These are phyloP conservation scores for Tuber aestivum DNA, from an alignment of 495 filamentous ascomycete genomes.

Conservation along the genomic window DNA sequence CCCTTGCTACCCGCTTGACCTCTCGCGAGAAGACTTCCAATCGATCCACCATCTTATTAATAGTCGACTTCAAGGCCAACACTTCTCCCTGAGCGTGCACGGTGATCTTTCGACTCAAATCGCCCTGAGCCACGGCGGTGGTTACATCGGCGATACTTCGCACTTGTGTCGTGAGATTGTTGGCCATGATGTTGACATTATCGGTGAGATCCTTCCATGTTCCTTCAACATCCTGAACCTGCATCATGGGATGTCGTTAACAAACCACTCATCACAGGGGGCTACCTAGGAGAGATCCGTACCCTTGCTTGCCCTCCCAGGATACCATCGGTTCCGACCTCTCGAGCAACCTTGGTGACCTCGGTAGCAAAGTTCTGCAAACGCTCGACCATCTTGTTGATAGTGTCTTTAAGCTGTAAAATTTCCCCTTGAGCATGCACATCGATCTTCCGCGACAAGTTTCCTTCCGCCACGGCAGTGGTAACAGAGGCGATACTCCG, in stretches of 20 bases:
- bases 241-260: conserved; percentile 8
- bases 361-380: conserved; percentile 96
- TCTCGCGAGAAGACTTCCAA: conserved; percentile 95
- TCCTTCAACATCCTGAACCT: conserved; percentile 95
- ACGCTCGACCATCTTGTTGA: conserved; percentile 98
- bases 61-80: conserved; percentile 86
- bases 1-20: conserved; percentile 90
- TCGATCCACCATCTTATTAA: conserved; percentile 98
- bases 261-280: background rate
- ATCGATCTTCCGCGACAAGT: conserved; percentile 90
- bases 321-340: conserved; percentile 96
- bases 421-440: conserved; percentile 97
- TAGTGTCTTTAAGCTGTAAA: conserved; percentile 88
- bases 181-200: conserved; percentile 76
- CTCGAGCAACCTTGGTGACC: conserved; percentile 95
- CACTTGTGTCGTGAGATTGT: conserved; percentile 95
- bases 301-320: conserved; percentile 80
- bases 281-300: conserved; percentile 11
- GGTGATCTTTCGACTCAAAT: conserved; percentile 93
- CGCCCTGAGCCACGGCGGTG: conserved; percentile 82
- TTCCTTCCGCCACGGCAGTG: conserved; percentile 89
- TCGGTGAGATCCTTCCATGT: conserved; percentile 99
- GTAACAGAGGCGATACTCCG: conserved; percentile 98
- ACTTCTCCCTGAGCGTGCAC: conserved; percentile 96
- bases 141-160: conserved; percentile 97